phyloP scores from a whole-genome alignment of 768 basidiomycete species.

The Suillus cothurnatus region DNA sequence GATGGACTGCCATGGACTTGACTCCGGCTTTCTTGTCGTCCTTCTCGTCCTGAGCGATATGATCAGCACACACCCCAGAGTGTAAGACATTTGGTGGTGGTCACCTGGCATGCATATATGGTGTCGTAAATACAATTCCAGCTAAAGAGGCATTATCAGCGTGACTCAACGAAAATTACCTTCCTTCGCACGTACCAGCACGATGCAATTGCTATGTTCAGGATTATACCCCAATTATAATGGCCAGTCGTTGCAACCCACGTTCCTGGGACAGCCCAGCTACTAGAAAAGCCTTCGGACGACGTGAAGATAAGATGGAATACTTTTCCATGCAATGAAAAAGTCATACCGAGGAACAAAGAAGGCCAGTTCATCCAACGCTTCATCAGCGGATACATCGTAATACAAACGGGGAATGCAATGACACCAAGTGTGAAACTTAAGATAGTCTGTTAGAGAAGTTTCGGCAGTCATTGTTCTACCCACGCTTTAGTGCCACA shows the following conservation, averaged over 20 bases:
- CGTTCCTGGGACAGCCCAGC: slow-evolving; percentile 1
- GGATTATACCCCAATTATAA: background rate
- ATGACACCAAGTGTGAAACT: background rate
- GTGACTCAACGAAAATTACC: background rate
- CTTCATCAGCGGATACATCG: background rate
- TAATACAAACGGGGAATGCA: background rate
- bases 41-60: background rate
- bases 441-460: background rate
- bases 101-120: background rate
- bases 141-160: background rate
- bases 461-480: background rate
- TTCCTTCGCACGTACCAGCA: background rate
- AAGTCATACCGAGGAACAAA: background rate
- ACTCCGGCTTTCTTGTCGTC: background rate
- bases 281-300: background rate
- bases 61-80: background rate
- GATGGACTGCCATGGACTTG: background rate
- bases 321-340: background rate
- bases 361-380: background rate
- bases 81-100: background rate
- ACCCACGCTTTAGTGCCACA: background rate
- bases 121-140: background rate
- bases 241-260: background rate
- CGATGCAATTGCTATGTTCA: background rate
- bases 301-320: background rate